Evolutionary conservation across 2,329 filamentous ascomycete genomes (phyloP), one percentile per base, ranked within the genome.

Genomic region (Botrytis byssoidea): DNA sequence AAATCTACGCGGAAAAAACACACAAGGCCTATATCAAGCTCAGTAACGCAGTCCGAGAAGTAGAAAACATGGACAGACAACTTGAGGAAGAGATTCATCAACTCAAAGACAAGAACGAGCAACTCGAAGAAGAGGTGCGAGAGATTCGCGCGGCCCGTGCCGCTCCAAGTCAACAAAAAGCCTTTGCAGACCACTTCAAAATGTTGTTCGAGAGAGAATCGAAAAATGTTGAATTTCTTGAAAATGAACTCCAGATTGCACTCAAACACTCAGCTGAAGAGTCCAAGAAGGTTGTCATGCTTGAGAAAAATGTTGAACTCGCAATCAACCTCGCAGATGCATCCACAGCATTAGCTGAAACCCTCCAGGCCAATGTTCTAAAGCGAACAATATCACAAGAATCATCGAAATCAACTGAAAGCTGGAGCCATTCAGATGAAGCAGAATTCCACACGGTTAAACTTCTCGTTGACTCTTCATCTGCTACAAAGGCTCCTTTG

Each of bases 351-450:
- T 35, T n/a, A 42, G 35, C 65, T 8, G 32, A 55, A 68, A 12
- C 35, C 25, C 37, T 37, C 18, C n/a, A 55, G 1, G 25, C 16
- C 35, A 57, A 29, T 5, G n/a, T 20, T 22, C 5, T 16, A 22
- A 22, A 55, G 25, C 65, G 65, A 42, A 20, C 46, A 40, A 40
- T 9, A 40, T 22, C 48, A 40, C 65, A 42, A 55, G 16, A 4
- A 22, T 40, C 65, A 16, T 20, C 48, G 14, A 10, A n/a, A 42
- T 57, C 35, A 1, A 57, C 18, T n/a, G 37, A 57, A 42, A 68
- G 66, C 18, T 68, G 48, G 66, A 32, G 35, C n/a, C 10, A 42
- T 57, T 68, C 48, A 10, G 48, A 68, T 40, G 66, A 68, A 57
- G 48, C 18, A 57, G 25, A 57, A 5, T 68, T 68, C 14, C n/a